Evolutionary conservation across 2,329 filamentous ascomycete genomes (phyloP).

Genomic region (Blastomyces emzantsi): DNA sequence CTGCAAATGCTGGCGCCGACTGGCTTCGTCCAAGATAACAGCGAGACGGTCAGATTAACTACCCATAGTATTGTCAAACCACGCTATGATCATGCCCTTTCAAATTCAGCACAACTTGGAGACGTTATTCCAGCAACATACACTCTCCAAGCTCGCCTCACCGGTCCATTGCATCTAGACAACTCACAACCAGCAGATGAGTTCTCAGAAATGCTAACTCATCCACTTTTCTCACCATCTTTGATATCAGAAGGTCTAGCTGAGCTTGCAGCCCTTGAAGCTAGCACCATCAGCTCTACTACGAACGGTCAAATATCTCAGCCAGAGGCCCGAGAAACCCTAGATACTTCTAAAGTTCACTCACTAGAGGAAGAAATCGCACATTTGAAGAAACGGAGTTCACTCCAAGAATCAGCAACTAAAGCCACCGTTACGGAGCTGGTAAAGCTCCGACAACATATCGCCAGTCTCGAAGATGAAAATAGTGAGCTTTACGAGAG

Average conservation of each 20-base stretch:
- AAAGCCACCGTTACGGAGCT: constrained; percentile 30
- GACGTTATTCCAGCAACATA: constrained; percentile 38
- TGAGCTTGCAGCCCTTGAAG: constrained; percentile 27
- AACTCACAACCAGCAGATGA: constrained; percentile 15
- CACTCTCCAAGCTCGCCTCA: constrained; percentile 33
- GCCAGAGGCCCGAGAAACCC: constrained; percentile 7
- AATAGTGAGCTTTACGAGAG: constrained; percentile 33
- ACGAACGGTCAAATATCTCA: constrained; percentile 8
- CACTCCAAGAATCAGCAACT: constrained; percentile 26
- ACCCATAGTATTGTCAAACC: constrained; percentile 66
- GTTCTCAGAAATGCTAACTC: constrained; percentile 33
- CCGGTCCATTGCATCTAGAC: constrained; percentile 14
- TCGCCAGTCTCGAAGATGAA: constrained; percentile 30
- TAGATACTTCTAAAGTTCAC: constrained; percentile 21
- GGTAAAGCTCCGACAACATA: constrained; percentile 28
- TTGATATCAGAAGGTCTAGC: constrained; percentile 35
- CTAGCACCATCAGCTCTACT: constrained; percentile 12
- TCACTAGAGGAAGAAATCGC: constrained; percentile 34
- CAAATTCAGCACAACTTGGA: constrained; percentile 26
- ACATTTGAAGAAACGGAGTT: constrained; percentile 29
- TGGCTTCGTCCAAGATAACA: constrained; percentile 33
- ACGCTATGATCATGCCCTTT: constrained; percentile 35
- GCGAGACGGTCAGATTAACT: constrained; percentile 39
- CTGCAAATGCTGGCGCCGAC: constrained; percentile 60
- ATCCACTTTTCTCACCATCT: constrained; percentile 31